Evolutionary conservation across 2,329 filamentous ascomycete species (phyloP).

Genomic region (Hymenoscyphus scutula): DNA sequence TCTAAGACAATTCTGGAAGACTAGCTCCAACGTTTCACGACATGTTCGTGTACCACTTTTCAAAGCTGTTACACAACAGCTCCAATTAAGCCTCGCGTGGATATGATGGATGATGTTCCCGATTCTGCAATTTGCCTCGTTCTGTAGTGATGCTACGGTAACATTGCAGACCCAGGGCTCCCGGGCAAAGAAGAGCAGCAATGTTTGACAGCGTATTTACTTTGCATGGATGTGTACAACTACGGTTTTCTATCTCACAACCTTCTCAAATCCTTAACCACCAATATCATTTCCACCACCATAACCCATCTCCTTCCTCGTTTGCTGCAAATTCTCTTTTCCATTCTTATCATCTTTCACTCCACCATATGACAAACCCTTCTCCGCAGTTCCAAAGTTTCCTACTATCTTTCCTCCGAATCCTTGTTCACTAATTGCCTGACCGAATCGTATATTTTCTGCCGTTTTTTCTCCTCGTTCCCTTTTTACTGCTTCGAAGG

Average conservation of each 20-base stretch:
- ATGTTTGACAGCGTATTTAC: too few relatives aligned
- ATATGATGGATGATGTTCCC: neutral
- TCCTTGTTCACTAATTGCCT: constrained; percentile 54
- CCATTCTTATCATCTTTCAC: neutral
- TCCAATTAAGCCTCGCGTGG: neutral
- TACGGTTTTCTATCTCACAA: too few relatives aligned
- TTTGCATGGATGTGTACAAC: too few relatives aligned
- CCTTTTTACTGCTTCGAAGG: constrained; percentile 3
- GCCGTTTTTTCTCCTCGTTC: constrained; percentile 45
- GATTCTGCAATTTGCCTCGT: neutral
- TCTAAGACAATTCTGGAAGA: neutral
- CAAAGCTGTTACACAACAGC: neutral
- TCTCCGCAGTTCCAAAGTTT: constrained; percentile 35
- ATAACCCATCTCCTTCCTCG: constrained; percentile 52
- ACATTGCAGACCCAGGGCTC: neutral
- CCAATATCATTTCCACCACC: constrained; percentile 54
- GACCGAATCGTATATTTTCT: constrained; percentile 54
- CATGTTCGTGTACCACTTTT: neutral
- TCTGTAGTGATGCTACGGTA: neutral
- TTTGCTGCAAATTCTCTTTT: constrained; percentile 38
- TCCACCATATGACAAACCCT: constrained; percentile 24
- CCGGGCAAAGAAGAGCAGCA: too few relatives aligned
- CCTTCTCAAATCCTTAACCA: constrained; percentile 38
- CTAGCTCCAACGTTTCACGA: neutral
- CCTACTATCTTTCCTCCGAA: constrained; percentile 52